phyloP scores from a whole-genome alignment of 2,329 filamentous ascomycete genomes.

The Alternaria novae-zelandiae region DNA sequence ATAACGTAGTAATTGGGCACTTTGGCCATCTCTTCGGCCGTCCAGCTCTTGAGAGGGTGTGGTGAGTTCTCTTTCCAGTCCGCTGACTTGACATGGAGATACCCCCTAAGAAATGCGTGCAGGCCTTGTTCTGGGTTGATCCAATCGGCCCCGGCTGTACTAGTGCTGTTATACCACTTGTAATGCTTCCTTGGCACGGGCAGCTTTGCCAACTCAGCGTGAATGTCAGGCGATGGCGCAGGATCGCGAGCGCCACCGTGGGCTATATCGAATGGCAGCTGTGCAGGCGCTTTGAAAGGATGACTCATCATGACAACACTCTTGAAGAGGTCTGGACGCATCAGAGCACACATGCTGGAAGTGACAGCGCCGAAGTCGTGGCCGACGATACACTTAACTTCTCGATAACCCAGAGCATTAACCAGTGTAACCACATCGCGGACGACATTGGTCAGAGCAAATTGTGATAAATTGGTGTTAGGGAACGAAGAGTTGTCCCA shows the following conservation, averaged over 20 bases:
- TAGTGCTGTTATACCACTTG: conserved; percentile 68
- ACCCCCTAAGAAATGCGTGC: conserved; percentile 67
- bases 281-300: conserved; percentile 63
- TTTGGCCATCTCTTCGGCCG: conserved; percentile 61
- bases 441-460: conserved; percentile 64
- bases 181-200: conserved; percentile 70
- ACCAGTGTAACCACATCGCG: conserved; percentile 68
- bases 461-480: conserved; percentile 63
- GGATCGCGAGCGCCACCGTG: conserved; percentile 30
- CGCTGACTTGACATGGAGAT: conserved; percentile 72
- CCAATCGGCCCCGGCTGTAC: conserved; percentile 57
- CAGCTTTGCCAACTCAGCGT: conserved; percentile 61
- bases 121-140: conserved; percentile 59
- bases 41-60: conserved; percentile 61
- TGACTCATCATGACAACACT: conserved; percentile 69
- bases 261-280: conserved; percentile 57
- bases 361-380: conserved; percentile 72
- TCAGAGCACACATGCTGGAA: conserved; percentile 65
- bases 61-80: conserved; percentile 64
- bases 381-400: conserved; percentile 66
- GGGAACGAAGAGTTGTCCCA: conserved; percentile 61
- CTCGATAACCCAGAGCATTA: conserved; percentile 64
- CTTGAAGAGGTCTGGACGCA: conserved; percentile 69
- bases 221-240: conserved; percentile 54
- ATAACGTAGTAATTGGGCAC: conserved; percentile 75